These are phyloP conservation scores for Acanthamoeba culbertsoni DNA, from an alignment of 208 protist genomes.

Conservation along the genomic window DNA sequence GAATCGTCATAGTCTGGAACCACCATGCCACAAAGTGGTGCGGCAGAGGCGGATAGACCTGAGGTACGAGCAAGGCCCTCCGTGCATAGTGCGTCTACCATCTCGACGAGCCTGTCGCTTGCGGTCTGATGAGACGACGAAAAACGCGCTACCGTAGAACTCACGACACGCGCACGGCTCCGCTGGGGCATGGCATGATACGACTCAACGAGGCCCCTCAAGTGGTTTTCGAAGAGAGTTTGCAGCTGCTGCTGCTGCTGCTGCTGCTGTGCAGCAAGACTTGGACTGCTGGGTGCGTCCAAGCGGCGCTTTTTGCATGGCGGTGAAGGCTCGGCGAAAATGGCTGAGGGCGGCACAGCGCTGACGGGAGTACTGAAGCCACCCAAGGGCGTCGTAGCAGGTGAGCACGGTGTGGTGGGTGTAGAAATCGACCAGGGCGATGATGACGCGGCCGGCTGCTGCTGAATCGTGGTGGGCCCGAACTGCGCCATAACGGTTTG, in stretches of 20 bases:
- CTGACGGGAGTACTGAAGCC: neutral
- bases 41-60: neutral
- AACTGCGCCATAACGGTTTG: conserved; percentile 13
- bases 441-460: neutral
- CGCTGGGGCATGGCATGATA: neutral
- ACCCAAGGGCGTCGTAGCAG: neutral
- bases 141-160: neutral
- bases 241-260: neutral
- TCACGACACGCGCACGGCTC: neutral
- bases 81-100: neutral
- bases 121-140: neutral
- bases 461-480: too few species aligned
- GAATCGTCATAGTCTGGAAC: too few species aligned
- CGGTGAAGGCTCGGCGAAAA: conserved; percentile 1
- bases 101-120: neutral
- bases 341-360: neutral
- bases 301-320: neutral
- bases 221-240: neutral
- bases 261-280: neutral
- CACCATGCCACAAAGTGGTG: too few species aligned
- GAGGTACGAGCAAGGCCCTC: neutral
- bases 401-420: neutral
- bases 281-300: neutral
- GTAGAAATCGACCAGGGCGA: neutral
- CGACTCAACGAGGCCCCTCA: neutral